phyloP scores from a whole-genome alignment of 2,329 filamentous ascomycete species.

The Aspergillus arachidicola region DNA sequence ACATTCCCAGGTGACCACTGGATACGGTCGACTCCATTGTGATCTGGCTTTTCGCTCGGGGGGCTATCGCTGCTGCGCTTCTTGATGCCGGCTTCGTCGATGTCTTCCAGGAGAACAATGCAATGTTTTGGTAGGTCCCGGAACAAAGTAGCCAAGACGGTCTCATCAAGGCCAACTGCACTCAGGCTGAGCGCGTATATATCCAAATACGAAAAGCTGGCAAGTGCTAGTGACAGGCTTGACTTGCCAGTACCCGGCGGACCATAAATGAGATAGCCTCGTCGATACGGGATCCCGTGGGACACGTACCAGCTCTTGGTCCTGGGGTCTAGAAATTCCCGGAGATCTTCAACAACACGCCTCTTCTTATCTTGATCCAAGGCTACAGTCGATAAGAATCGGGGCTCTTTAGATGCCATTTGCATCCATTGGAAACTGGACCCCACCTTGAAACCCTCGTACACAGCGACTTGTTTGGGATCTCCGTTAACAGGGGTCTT shows the following conservation, averaged over 20 bases:
- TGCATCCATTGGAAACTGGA: not conserved
- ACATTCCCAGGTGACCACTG: conserved; percentile 48
- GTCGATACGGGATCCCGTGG: conserved; percentile 72
- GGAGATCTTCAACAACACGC: conserved; percentile 69
- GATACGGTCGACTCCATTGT: conserved; percentile 4
- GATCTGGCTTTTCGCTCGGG: conserved; percentile 10
- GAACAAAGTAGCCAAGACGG: not conserved
- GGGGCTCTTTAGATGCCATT: not conserved
- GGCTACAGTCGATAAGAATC: not conserved
- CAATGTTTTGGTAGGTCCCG: not conserved
- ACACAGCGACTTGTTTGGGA: not conserved
- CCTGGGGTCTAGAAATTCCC: conserved; percentile 73
- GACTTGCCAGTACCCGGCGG: conserved; percentile 78
- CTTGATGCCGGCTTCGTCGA: conserved; percentile 62
- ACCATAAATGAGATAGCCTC: conserved; percentile 77
- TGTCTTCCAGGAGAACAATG: conserved; percentile 61
- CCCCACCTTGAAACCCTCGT: not conserved
- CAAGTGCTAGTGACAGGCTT: conserved; percentile 46
- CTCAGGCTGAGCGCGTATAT: not conserved
- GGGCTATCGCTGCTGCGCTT: conserved; percentile 4
- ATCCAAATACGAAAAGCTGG: too few relatives aligned
- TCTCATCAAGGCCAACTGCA: not conserved
- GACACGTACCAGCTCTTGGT: conserved; percentile 71
- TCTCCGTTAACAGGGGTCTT: not conserved
- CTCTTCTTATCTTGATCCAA: conserved; percentile 65